Percentiles rank a stretch among this genome's conserved stretches.
Conservation (phyloP, 805 yeast species). For the Huiozyma sinensis region DNA sequence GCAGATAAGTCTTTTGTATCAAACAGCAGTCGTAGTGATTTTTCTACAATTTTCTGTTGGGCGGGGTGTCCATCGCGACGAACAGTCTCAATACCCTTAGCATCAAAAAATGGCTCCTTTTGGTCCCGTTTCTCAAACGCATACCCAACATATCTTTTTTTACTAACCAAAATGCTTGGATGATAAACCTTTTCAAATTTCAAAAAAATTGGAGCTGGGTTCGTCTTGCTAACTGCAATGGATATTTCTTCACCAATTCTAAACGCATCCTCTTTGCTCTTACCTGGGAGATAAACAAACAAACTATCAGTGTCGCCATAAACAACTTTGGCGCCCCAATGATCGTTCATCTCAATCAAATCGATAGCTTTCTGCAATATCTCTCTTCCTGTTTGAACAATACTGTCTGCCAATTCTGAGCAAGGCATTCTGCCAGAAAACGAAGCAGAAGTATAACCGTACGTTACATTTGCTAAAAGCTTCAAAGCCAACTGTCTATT, state of each 20-base stretch:
- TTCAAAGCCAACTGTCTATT: slow-evolving; percentile 81
- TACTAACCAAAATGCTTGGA: slow-evolving; percentile 72
- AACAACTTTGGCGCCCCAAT: slow-evolving; percentile 85
- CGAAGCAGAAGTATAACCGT: slow-evolving; percentile 91
- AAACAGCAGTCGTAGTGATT: slow-evolving; percentile 55
- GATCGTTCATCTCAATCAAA: slow-evolving; percentile 44
- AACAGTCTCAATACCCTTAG: slow-evolving; percentile 93
- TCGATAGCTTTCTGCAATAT: slow-evolving; percentile 61
- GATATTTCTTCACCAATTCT: slow-evolving; percentile 64
- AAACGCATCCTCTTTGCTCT: slow-evolving; percentile 67
- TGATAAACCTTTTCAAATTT: slow-evolving; percentile 90
- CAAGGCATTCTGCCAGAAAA: slow-evolving; percentile 97
- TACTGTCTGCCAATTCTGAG: slow-evolving; percentile 88
- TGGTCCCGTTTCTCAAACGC: slow-evolving; percentile 54
- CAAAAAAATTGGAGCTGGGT: slow-evolving; percentile 73
- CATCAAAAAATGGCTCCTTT: slow-evolving; percentile 63
- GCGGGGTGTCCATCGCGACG: slow-evolving; percentile 93
- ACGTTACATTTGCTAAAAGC: slow-evolving; percentile 87
- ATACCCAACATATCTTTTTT: slow-evolving; percentile 87
- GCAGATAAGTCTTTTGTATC: slow-evolving; percentile 58
- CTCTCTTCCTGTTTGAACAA: slow-evolving; percentile 86
- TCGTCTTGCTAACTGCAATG: slow-evolving; percentile 42
- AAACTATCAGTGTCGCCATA: slow-evolving; percentile 96
- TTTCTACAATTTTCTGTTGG: slow-evolving; percentile 71
- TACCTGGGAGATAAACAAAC: slow-evolving; percentile 84